A percentile compares a stretch with the other conserved stretches of the same genome.
phyloP scores from a whole-genome alignment of 768 basidiomycete genomes.

The Strobilomyces dryophilus region DNA sequence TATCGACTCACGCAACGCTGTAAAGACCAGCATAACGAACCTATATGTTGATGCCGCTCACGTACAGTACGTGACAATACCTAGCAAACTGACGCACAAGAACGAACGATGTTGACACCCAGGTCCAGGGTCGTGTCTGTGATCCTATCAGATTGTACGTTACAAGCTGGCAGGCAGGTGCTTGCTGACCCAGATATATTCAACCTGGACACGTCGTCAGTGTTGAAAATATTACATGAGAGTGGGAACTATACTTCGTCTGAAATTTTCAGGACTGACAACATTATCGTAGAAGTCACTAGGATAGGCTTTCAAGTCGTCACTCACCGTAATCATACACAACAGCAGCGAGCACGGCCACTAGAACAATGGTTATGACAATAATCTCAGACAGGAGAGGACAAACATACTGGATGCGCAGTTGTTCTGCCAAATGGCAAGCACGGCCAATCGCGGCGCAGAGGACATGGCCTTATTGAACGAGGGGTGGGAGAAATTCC shows the following conservation, averaged over 20 bases:
- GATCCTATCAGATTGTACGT: not conserved
- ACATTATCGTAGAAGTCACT: not conserved
- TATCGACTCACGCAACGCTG: not conserved
- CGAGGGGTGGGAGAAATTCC: too few relatives aligned
- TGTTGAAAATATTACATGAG: too few relatives aligned
- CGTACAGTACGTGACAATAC: too few relatives aligned
- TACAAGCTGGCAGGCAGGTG: too few relatives aligned
- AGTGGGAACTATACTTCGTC: slow-evolving; percentile 1
- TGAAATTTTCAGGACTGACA: slow-evolving; percentile 7
- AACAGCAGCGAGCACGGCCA: not conserved
- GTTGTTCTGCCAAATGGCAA: not conserved
- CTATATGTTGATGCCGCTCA: too few relatives aligned
- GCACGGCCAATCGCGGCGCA: too few relatives aligned
- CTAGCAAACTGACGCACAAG: not conserved
- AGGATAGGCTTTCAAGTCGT: too few relatives aligned
- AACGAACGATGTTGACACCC: not conserved
- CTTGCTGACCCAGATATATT: not conserved
- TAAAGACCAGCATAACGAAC: slow-evolving; percentile 7
- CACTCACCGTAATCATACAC: not conserved
- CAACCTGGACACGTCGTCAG: not conserved
- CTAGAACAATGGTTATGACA: not conserved
- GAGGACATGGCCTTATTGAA: too few relatives aligned
- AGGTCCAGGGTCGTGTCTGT: not conserved
- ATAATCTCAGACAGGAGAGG: too few relatives aligned
- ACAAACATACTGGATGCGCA: not conserved